Percentiles rank a stretch among this genome's conserved stretches.
These are phyloP conservation scores for Rhodotorula sp. DNA, from an alignment of 1,284 basidiomycete genomes.

Conservation along the genomic window DNA sequence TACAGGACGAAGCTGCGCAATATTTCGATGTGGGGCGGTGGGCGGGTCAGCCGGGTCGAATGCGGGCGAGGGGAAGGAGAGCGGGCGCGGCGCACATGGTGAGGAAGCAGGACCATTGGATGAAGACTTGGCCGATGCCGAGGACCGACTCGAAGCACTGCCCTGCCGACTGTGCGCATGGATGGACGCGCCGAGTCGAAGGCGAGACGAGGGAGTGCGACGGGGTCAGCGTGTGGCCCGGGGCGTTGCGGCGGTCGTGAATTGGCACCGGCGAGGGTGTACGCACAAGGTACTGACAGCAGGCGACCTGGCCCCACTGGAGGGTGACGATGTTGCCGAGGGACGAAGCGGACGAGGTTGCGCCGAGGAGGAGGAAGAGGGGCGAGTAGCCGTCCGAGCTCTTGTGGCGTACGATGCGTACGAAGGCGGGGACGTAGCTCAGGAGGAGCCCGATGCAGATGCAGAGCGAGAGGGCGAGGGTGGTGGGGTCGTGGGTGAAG, in stretches of 20 bases:
- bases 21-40: not conserved
- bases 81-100: constrained; percentile 67
- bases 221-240: not conserved
- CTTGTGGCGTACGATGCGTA: constrained; percentile 68
- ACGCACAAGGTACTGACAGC: constrained; percentile 73
- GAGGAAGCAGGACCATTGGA: constrained; percentile 86
- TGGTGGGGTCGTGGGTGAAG: constrained; percentile 67
- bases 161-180: constrained; percentile 60
- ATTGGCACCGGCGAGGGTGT: not conserved
- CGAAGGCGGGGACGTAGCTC: constrained; percentile 57
- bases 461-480: constrained; percentile 68
- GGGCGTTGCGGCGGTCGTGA: not conserved
- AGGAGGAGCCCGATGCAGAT: constrained; percentile 70
- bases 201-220: not conserved
- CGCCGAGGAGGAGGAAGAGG: constrained; percentile 90
- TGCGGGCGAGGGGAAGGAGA: not conserved
- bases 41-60: not conserved
- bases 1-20: constrained; percentile 75
- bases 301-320: constrained; percentile 82
- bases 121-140: constrained; percentile 77
- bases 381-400: constrained; percentile 41
- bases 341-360: constrained; percentile 59
- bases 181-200: not conserved
- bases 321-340: constrained; percentile 65
- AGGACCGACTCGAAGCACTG: constrained; percentile 79